A percentile compares a stretch with the other conserved stretches of the same genome.
Conservation (phyloP, 441 rosid species). For the Adansonia gregorii region DNA sequence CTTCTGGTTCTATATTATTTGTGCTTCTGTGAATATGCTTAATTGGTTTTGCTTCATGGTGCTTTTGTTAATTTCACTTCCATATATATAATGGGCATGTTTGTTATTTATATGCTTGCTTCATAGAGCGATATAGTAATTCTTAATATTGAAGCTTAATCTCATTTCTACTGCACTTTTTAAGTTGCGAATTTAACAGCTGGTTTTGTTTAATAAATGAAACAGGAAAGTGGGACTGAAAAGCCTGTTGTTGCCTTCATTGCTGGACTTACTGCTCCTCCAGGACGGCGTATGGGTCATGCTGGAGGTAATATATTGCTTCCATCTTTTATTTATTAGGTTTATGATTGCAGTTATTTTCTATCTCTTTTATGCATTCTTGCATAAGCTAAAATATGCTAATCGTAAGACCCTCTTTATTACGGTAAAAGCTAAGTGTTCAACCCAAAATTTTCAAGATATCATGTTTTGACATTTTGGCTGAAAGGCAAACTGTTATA, state of each 20-base stretch:
- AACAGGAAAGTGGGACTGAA: conserved; percentile 90
- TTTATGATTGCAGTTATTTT: not conserved
- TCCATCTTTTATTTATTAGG: conserved; percentile 1
- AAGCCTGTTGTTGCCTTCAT: conserved; percentile 97
- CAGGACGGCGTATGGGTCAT: conserved; percentile 99
- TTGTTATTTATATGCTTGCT: not conserved
- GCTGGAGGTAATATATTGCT: conserved; percentile 78
- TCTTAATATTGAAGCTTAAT: not conserved
- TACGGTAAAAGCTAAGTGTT: not conserved
- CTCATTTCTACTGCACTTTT: not conserved
- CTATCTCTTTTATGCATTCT: not conserved
- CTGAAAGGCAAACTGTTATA: not conserved
- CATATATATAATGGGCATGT: not conserved
- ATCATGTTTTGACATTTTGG: not conserved
- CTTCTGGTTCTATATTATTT: not conserved
- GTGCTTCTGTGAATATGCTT: not conserved
- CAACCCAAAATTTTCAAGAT: not conserved
- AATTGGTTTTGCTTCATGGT: not conserved
- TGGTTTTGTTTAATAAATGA: conserved; percentile 23
- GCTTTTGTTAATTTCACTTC: not conserved
- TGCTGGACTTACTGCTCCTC: conserved; percentile 99
- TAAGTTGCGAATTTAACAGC: too few relatives aligned
- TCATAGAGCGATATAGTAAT: not conserved
- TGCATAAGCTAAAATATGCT: not conserved
- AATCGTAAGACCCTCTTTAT: not conserved